These are phyloP conservation scores for Turritis glabra DNA, from an alignment of 345 rosid genomes.

Conservation along the genomic window DNA sequence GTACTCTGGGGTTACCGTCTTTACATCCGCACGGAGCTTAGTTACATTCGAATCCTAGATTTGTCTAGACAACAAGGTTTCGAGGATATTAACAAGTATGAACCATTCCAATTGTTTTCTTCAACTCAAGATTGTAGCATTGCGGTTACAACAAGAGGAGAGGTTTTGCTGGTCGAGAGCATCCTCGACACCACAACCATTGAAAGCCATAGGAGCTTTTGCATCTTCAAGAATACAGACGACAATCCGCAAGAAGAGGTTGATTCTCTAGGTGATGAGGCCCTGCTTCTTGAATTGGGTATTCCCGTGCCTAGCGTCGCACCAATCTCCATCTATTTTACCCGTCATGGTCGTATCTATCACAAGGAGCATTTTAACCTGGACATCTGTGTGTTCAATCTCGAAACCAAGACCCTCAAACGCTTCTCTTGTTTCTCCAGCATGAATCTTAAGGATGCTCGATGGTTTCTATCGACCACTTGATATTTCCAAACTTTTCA, in stretches of 20 bases:
- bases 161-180: neutral
- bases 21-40: neutral
- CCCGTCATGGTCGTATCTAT: neutral
- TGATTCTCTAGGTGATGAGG: constrained; percentile 5
- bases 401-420: neutral
- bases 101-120: neutral
- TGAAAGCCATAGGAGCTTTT: neutral
- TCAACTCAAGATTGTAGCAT: neutral
- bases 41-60: neutral
- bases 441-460: constrained; percentile 8
- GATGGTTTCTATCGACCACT: neutral
- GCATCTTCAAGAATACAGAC: neutral
- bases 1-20: neutral
- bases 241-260: neutral
- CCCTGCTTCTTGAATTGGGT: constrained; percentile 2
- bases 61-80: neutral
- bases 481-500: neutral
- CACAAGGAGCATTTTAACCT: neutral
- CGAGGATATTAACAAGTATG: neutral
- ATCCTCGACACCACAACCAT: neutral
- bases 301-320: neutral
- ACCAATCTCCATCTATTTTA: constrained; percentile 9
- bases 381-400: constrained; percentile 5
- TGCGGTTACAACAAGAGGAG: neutral
- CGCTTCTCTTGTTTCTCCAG: neutral